Conservation (phyloP, 345 rosid species). For the Mallotus nudiflorus region DNA sequence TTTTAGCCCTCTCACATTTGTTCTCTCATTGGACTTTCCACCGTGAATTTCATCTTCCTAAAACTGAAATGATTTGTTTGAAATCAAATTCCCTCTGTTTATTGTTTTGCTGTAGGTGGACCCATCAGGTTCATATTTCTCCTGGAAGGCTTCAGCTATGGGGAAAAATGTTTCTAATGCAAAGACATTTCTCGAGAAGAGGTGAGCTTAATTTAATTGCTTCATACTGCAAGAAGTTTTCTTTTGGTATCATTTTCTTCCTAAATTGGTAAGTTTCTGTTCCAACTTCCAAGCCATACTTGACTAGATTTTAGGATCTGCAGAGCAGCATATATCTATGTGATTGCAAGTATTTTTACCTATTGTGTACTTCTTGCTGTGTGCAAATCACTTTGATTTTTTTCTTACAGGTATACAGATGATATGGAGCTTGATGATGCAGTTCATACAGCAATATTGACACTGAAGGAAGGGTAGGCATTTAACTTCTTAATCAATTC, state of each 20-base stretch:
- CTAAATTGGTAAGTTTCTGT: background rate
- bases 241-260: background rate
- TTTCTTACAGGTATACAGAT: slow-evolving; percentile 61
- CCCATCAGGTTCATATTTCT: slow-evolving; percentile 97
- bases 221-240: background rate
- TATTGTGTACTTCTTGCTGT: background rate
- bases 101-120: slow-evolving; percentile 55
- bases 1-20: background rate
- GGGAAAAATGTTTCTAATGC: slow-evolving; percentile 97
- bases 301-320: background rate
- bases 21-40: background rate
- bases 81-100: background rate
- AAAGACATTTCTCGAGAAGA: slow-evolving; percentile 91
- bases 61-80: background rate
- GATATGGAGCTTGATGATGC: slow-evolving; percentile 99
- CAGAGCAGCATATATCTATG: background rate
- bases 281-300: background rate
- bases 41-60: background rate
- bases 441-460: slow-evolving; percentile 91
- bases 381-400: background rate
- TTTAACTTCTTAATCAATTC: background rate
- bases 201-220: slow-evolving; percentile 37
- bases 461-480: slow-evolving; percentile 89
- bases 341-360: background rate
- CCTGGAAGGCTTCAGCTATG: slow-evolving; percentile 99